phyloP scores from a whole-genome alignment of 495 filamentous ascomycete species.

The Haplographium delicatum region DNA sequence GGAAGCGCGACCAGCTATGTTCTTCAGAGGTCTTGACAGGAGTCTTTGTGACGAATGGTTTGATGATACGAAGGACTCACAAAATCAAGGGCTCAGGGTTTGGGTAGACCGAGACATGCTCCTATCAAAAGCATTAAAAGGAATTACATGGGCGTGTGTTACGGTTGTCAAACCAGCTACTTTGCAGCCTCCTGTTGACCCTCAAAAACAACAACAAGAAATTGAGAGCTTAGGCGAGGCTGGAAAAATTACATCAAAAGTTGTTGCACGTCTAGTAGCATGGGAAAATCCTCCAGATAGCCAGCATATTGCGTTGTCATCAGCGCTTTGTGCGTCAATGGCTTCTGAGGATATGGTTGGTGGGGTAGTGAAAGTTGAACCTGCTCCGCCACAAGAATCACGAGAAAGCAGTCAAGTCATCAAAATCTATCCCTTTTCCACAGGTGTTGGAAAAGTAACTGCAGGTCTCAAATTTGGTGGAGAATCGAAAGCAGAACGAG shows the following conservation, averaged over 20 bases:
- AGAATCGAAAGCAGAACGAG: slow-evolving; percentile 69
- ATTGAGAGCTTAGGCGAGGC: slow-evolving; percentile 47
- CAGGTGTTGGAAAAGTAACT: slow-evolving; percentile 43
- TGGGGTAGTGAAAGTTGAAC: slow-evolving; percentile 80
- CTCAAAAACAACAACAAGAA: slow-evolving; percentile 62
- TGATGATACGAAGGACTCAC: slow-evolving; percentile 49
- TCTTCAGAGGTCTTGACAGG: slow-evolving; percentile 73
- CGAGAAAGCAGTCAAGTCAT: slow-evolving; percentile 42
- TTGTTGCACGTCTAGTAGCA: slow-evolving; percentile 66
- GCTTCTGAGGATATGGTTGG: slow-evolving; percentile 69
- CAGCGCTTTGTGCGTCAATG: slow-evolving; percentile 65
- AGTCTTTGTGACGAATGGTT: slow-evolving; percentile 64
- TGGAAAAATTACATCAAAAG: slow-evolving; percentile 56
- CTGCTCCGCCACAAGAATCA: slow-evolving; percentile 44
- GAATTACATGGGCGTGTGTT: slow-evolving; percentile 65
- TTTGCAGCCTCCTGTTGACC: slow-evolving; percentile 68
- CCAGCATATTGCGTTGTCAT: slow-evolving; percentile 71
- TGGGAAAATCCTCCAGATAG: slow-evolving; percentile 88
- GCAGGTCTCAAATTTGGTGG: slow-evolving; percentile 82
- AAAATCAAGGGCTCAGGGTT: slow-evolving; percentile 62
- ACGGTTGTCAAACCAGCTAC: slow-evolving; percentile 76
- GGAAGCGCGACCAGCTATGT: slow-evolving; percentile 58
- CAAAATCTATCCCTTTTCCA: slow-evolving; percentile 73
- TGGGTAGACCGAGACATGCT: slow-evolving; percentile 81
- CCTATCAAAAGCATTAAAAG: slow-evolving; percentile 60